Evolutionary conservation across 768 basidiomycete species (phyloP).

Genomic region (Suillus weaverae): DNA sequence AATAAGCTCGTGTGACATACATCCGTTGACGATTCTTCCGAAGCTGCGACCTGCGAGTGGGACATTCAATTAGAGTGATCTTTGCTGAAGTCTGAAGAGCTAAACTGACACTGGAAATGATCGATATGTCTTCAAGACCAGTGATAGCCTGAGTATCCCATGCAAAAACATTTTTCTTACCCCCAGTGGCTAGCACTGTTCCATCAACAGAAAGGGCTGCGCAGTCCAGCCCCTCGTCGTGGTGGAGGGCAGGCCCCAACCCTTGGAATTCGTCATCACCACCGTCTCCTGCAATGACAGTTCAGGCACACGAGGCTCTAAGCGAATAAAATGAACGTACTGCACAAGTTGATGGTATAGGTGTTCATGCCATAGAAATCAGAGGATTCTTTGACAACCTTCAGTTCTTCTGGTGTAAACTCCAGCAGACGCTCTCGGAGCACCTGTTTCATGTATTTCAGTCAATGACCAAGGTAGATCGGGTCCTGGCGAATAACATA

Average conservation of each 20-base stretch:
- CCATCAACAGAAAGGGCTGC: too few species aligned
- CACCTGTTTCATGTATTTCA: constrained; percentile 54
- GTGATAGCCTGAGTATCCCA: too few species aligned
- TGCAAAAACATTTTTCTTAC: too few species aligned
- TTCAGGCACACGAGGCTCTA: neutral
- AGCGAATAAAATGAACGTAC: constrained; percentile 34
- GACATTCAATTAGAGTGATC: too few species aligned
- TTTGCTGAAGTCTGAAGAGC: too few species aligned
- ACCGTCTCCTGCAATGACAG: constrained; percentile 47
- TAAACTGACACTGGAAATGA: too few species aligned
- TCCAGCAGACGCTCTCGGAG: constrained; percentile 58
- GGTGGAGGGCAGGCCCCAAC: constrained; percentile 20
- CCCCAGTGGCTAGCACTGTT: too few species aligned
- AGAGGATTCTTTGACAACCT: constrained; percentile 60
- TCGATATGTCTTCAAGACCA: too few species aligned
- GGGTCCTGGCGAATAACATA: constrained; percentile 44
- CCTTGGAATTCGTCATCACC: constrained; percentile 67
- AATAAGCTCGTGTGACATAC: too few species aligned
- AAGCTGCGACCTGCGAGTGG: too few species aligned
- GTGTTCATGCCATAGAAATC: constrained; percentile 78
- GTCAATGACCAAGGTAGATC: constrained; percentile 73
- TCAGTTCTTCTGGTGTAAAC: constrained; percentile 56
- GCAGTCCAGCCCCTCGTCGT: too few species aligned
- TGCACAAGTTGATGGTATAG: constrained; percentile 64
- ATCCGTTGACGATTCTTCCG: too few species aligned